These are phyloP conservation scores for Dictyostelium firmibasis DNA, from an alignment of 78 protist species.

Conservation along the genomic window DNA sequence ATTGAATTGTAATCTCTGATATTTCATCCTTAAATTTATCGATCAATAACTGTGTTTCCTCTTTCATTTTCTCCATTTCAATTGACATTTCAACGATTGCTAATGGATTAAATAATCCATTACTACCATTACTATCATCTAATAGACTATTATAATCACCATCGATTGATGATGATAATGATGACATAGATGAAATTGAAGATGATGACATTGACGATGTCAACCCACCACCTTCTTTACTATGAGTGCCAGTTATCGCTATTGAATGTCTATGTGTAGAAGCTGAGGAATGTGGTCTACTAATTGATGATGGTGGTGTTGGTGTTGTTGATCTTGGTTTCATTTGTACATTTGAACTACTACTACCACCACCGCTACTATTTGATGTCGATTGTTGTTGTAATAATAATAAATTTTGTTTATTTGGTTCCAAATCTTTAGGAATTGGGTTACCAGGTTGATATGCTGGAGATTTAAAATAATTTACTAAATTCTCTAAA, in stretches of 20 bases:
- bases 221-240: not conserved
- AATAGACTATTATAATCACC: not conserved
- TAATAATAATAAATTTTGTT: conserved; percentile 9
- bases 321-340: conserved; percentile 10
- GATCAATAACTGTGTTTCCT: conserved; percentile 29
- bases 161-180: not conserved
- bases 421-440: conserved; percentile 11
- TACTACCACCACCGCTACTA: not conserved
- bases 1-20: conserved; percentile 48
- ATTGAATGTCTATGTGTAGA: conserved; percentile 13
- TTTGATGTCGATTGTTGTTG: not conserved
- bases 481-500: conserved; percentile 43
- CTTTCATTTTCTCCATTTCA: conserved; percentile 53
- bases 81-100: conserved; percentile 54
- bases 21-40: conserved; percentile 68
- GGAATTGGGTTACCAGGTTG: conserved; percentile 36
- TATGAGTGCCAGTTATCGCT: not conserved
- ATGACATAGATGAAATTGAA: not conserved
- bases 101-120: conserved; percentile 47
- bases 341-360: not conserved
- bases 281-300: not conserved
- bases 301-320: not conserved
- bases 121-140: not conserved
- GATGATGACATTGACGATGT: not conserved
- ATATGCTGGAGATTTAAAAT: conserved; percentile 58